Base-by-base conservation (phyloP, 257 asterid species). In the Nicotiana noctiflora region DNA sequence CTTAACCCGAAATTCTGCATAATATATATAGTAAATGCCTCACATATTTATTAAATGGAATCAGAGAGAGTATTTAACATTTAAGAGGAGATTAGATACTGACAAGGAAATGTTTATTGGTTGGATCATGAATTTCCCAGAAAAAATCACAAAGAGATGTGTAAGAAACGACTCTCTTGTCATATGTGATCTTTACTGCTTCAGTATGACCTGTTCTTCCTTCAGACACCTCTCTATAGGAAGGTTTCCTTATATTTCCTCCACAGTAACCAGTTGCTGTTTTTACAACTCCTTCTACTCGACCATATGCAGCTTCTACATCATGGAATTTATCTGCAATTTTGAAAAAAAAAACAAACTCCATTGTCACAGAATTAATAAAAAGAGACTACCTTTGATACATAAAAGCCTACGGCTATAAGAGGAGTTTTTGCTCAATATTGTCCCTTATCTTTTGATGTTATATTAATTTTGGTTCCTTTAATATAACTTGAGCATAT, bases 271-370 rank as follows among this genome's bases (percentile, higher is more conserved):
- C 82, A 8, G 76, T n/a, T 31, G 51, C 64, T 8, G 31, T 79
- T 49, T n/a, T 79, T 5, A 79, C 76, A 12, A 63, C 82, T 79
- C 82, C 82, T 61, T 49, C 64, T 0, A 79, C 61, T 40, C 64
- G 23, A 62, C 82, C 82, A 79, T 61, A 79, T 46, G 76, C 82
- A 63, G 82, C 82, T 79, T 79, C 64, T 63, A 63, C 7, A 29
- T 32, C 62, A 52, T 67, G 21, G 19, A 79, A 79, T 1, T 49
- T 6, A 63, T 63, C 82, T 49, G 57, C 23, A 79, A 13, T 46
- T 13, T 44, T 18, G 17, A 4, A 31, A 31, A 31, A 31, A 31
- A 31, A 31, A 31, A 3, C 32, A 31, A 3, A 31, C 32, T 29
- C 32, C 32, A 2, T 31, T 31, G 32, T 3, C 32, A 31, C 32